phyloP scores from a whole-genome alignment of 2,329 filamentous ascomycete species.

The Diatrype stigma region DNA sequence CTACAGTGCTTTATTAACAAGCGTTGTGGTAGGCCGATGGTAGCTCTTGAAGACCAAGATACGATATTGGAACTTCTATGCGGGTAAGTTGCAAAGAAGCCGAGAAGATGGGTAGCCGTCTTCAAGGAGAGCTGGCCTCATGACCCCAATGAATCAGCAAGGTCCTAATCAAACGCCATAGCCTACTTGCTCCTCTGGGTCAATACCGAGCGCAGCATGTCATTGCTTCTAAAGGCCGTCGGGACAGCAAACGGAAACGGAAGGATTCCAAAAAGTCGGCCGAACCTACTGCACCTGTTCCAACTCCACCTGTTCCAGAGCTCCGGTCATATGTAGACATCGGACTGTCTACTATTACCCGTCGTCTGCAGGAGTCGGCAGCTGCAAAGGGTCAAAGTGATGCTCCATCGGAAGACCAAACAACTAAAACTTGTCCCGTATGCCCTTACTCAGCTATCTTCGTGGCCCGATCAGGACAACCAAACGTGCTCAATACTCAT shows the following conservation, averaged over 20 bases:
- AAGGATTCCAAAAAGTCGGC: constrained; percentile 19
- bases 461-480: constrained; percentile 53
- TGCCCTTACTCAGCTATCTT: constrained; percentile 50
- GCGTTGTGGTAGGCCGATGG: constrained; percentile 52
- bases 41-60: constrained; percentile 55
- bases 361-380: constrained; percentile 47
- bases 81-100: constrained; percentile 44
- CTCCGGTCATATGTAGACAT: constrained; percentile 56
- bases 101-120: neutral
- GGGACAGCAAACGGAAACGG: constrained; percentile 50
- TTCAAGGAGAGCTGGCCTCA: neutral
- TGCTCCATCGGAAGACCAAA: constrained; percentile 1
- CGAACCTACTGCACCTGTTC: constrained; percentile 8
- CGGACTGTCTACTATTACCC: constrained; percentile 61
- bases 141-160: too few relatives aligned
- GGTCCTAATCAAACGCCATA: constrained; percentile 28
- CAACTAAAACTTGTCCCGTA: neutral
- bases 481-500: constrained; percentile 56
- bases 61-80: constrained; percentile 63
- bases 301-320: constrained; percentile 41
- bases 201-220: constrained; percentile 53
- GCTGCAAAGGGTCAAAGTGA: constrained; percentile 3
- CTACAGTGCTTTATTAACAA: neutral
- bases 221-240: constrained; percentile 57
- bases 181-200: constrained; percentile 61